Evolutionary conservation across 805 yeast species (phyloP), one percentile per base, ranked within the genome.

Genomic region (Candida maris): DNA sequence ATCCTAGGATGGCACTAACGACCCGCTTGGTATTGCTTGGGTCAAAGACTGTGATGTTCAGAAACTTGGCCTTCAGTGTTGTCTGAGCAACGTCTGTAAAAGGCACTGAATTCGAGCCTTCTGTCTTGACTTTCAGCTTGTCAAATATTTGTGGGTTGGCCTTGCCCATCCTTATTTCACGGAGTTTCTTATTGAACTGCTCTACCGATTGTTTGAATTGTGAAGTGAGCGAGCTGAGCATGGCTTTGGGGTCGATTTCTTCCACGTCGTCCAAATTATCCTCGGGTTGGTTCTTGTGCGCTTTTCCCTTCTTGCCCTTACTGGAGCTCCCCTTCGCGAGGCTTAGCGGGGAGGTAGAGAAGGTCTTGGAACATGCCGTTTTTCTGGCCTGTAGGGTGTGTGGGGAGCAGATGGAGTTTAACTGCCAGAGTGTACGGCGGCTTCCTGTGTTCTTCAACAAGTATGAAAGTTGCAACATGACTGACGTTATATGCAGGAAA

Each of bases 41-140:
- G 52, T 91, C 96, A 59, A 82, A 91, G 2, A 88, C 89, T 0
- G 96, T 87, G n/a, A 91, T 75, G 21, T 75, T 61, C 35, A 86
- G 67, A 47, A 77, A 70, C 49, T 85, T 72, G 3, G 91, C 93
- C 47, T 81, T 81, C 35, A 77, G 48, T 0, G 82, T 64, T 3
- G 91, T 81, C 42, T 80, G 81, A 1, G 95, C 95, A 19, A 86
- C 61, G 20, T 78, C 68, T 3, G 77, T 72, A 54, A 81, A 82
- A 6, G 31, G 22, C 3, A 70, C 70, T 2, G 64, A 57, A 34
- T 70, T 66, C 10, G 72, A 67, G 28, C 73, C 70, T 23, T 68
- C 71, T 3, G 74, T 49, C 13, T 66, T 63, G 13, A 91, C 71
- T 27, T 57, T 57, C 40, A 88, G 58, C 4, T 69, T 56, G 55